Conservation (phyloP, 2,329 filamentous ascomycete genomes). For the Zymoseptoria pseudotritici region DNA sequence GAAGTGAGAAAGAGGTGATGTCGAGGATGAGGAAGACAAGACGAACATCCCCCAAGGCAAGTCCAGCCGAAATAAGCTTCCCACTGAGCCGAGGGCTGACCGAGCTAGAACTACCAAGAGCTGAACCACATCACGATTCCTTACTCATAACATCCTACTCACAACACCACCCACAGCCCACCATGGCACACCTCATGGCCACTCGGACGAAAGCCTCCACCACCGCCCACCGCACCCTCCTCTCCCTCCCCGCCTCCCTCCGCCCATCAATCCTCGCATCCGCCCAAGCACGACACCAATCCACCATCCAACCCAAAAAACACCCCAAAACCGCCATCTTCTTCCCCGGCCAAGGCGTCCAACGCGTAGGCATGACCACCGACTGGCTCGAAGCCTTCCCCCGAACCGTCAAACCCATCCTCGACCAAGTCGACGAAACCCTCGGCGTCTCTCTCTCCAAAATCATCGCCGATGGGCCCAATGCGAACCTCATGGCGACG, state of each 20-base stretch:
- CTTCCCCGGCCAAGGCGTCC: constrained; percentile 34
- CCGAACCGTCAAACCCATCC: constrained; percentile 61
- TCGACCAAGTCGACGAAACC: constrained; percentile 77
- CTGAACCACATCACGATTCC: neutral
- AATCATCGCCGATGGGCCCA: constrained; percentile 73
- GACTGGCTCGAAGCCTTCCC: constrained; percentile 87
- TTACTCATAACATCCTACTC: neutral
- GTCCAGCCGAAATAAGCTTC: neutral
- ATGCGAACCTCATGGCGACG: constrained; percentile 68
- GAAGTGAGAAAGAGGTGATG: neutral
- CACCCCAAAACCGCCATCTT: constrained; percentile 32
- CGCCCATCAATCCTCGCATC: constrained; percentile 22
- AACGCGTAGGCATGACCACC: constrained; percentile 32
- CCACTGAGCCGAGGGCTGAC: neutral
- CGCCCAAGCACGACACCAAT: constrained; percentile 18
- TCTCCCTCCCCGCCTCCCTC: constrained; percentile 22
- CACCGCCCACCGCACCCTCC: constrained; percentile 10
- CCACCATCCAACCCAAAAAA: constrained; percentile 13
- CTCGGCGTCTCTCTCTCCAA: constrained; percentile 68
- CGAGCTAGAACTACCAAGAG: neutral
- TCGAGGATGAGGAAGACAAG: neutral
- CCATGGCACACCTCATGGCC: constrained; percentile 5
- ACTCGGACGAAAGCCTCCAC: constrained; percentile 7
- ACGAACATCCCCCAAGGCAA: neutral
- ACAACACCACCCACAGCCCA: neutral